phyloP scores from a whole-genome alignment of 2,329 filamentous ascomycete genomes.

The Penicillium sp. region DNA sequence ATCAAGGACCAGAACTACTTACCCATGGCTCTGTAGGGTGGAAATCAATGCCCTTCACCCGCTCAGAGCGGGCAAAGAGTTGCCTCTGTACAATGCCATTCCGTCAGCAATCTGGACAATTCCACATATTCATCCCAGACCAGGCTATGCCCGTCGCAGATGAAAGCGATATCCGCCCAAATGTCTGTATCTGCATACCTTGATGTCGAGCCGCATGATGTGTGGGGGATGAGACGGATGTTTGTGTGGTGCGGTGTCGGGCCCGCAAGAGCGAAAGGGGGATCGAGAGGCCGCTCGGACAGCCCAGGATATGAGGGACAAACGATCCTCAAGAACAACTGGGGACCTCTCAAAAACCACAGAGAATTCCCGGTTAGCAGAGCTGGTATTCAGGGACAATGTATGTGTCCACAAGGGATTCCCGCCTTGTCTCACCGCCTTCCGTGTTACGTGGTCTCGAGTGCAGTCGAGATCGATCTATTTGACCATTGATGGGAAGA shows the following conservation, averaged over 20 bases:
- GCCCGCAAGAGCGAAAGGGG: conserved; percentile 26
- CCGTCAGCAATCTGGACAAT: conserved; percentile 32
- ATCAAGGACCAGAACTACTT: conserved; percentile 25
- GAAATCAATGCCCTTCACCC: conserved; percentile 96
- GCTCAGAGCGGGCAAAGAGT: conserved; percentile 82
- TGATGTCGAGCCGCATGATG: conserved; percentile 56
- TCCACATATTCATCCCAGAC: not conserved
- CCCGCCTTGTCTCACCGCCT: conserved; percentile 23
- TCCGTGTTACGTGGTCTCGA: conserved; percentile 10
- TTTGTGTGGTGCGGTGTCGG: conserved; percentile 34
- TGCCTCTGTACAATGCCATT: conserved; percentile 55
- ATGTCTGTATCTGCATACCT: conserved; percentile 41
- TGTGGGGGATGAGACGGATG: conserved; percentile 27
- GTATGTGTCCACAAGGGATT: conserved; percentile 29
- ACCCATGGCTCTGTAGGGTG: conserved; percentile 96
- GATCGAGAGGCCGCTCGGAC: conserved; percentile 33
- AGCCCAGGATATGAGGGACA: conserved; percentile 24
- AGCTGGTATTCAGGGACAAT: conserved; percentile 25
- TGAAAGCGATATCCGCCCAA: not conserved
- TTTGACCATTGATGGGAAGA: too few relatives aligned
- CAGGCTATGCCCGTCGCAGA: not conserved
- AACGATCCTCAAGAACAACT: conserved; percentile 12
- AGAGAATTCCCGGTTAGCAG: conserved; percentile 17
- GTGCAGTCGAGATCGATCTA: too few relatives aligned
- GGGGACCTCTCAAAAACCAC: conserved; percentile 12